A percentile compares a stretch with the other conserved stretches of the same genome.
Evolutionary conservation across 1,284 basidiomycete genomes (phyloP).

Genomic region (Spongiforma sp.): DNA sequence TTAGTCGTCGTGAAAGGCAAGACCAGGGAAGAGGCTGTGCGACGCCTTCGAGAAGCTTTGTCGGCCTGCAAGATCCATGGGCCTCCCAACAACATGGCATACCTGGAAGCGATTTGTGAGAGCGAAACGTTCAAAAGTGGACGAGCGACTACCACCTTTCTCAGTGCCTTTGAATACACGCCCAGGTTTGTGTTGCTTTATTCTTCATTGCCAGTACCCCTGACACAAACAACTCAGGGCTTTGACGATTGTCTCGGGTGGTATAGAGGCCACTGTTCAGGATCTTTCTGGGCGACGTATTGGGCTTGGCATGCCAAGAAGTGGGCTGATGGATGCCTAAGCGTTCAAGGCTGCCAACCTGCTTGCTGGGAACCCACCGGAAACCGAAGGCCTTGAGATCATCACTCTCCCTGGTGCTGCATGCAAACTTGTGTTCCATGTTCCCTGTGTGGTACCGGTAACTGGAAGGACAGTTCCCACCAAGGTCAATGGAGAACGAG

Average conservation of each 20-base stretch:
- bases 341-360: constrained; percentile 66
- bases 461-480: constrained; percentile 57
- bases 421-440: constrained; percentile 52
- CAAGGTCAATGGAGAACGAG: constrained; percentile 46
- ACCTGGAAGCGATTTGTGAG: constrained; percentile 52
- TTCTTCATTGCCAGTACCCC: not conserved
- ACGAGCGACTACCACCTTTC: constrained; percentile 58
- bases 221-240: constrained; percentile 42
- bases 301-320: constrained; percentile 68
- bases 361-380: constrained; percentile 60
- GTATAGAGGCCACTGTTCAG: constrained; percentile 67
- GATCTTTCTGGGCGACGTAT: constrained; percentile 64
- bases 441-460: constrained; percentile 56
- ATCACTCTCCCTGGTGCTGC: constrained; percentile 45
- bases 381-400: constrained; percentile 65
- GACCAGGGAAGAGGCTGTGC: constrained; percentile 48
- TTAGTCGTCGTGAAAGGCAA: constrained; percentile 52
- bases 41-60: constrained; percentile 44
- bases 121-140: constrained; percentile 50
- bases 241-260: constrained; percentile 61
- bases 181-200: constrained; percentile 41
- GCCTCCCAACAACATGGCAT: constrained; percentile 62
- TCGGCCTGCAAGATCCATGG: constrained; percentile 47
- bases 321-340: constrained; percentile 69
- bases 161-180: constrained; percentile 50